Base-by-base conservation (phyloP, 2,329 filamentous ascomycete species). In the Ceratocystiopsis minuta region DNA sequence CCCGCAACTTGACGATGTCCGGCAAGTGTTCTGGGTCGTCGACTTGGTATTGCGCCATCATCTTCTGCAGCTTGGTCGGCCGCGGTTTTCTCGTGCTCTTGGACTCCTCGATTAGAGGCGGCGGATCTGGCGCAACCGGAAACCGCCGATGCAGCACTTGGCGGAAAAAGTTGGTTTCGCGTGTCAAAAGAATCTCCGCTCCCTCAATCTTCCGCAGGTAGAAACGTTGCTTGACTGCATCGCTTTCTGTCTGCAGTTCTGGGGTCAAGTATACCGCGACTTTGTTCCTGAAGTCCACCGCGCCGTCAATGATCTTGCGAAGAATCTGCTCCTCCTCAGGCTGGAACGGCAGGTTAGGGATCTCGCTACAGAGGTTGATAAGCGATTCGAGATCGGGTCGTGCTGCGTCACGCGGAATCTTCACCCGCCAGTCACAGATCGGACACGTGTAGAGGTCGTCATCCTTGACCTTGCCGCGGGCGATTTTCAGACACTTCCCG, bases 401-500 rank as follows among this genome's bases (percentile, higher is more conserved):
- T 17, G 90, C 86, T 18, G 90, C 90, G 65, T 98, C 90, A 37
- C 90, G 83, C 20, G 90, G 90, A 41, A 98, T 96, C 62, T 88
- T 92, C 55, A 95, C 82, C 16, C 90, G 80, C 76, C 87, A 95
- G 57, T 98, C 90, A 57, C 90, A 98, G 47, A 98, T 93, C 0
- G 90, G 90, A 54, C 90, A 98, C 1, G 88, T 96, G 56, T 95
- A 98, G 57, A 93, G 94, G 55, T 96, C 90, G 48, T 94, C 88
- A 55, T 96, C 90, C 61, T 96, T 96, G 52, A 98, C 84, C 56
- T 96, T 98, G 41, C 90, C 90, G 39, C 90, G 76, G 3, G 90
- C 90, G 54, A 98, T 95, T 64, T 98, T 98, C 34, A 98, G 68
- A 53, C 90, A 98, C 59, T 95, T 96, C 46, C 90, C 88, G 54